Percentiles rank a stretch among this genome's conserved stretches.
Evolutionary conservation across 225 moss, liverwort and hornwort genomes (phyloP).

Genomic region (Neckera pumila): DNA sequence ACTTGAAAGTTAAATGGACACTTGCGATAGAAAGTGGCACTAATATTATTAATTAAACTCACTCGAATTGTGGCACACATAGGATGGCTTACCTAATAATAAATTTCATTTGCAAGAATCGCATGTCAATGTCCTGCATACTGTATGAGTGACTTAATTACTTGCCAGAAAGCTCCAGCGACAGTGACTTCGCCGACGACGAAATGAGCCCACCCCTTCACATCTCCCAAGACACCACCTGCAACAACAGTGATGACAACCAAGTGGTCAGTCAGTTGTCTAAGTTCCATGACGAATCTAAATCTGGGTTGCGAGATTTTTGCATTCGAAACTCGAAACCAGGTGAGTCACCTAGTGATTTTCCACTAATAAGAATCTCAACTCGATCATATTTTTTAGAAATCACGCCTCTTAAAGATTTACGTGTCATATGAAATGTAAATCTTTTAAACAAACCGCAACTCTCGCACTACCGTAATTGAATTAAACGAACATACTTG

Average conservation of each 20-base stretch:
- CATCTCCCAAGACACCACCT: neutral
- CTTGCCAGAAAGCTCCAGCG: slow-evolving; percentile 20
- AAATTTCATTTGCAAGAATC: neutral
- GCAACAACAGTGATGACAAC: neutral
- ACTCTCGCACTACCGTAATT: neutral
- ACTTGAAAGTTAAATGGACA: neutral
- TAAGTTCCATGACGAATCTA: neutral
- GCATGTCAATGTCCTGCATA: neutral
- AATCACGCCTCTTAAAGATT: neutral
- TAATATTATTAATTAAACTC: neutral
- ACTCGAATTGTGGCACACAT: neutral
- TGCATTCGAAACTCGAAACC: slow-evolving; percentile 12
- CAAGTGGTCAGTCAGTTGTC: neutral
- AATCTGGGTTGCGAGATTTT: neutral
- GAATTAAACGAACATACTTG: neutral
- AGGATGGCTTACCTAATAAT: neutral
- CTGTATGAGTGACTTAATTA: neutral
- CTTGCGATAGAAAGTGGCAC: neutral
- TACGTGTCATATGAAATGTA: neutral
- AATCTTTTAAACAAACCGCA: neutral
- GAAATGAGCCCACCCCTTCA: slow-evolving; percentile 24
- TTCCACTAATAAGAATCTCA: neutral
- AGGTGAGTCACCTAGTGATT: neutral
- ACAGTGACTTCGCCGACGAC: slow-evolving; percentile 39
- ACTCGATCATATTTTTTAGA: neutral